Evolutionary conservation across 1,284 basidiomycete species (phyloP).

Genomic region (Apiotrichum veenhuisii): DNA sequence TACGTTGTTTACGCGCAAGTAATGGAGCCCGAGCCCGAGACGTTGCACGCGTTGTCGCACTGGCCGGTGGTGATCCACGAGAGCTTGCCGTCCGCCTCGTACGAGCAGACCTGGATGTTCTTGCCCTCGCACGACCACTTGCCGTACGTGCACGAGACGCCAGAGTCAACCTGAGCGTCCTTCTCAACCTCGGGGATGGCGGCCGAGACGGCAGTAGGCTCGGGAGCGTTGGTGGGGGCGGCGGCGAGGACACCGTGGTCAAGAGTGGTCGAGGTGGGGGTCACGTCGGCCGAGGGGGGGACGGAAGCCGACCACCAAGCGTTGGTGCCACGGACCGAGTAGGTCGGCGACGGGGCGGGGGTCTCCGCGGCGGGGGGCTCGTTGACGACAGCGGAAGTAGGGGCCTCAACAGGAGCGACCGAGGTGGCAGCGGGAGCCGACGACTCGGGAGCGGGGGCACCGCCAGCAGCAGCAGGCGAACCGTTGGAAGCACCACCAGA

Average conservation of each 20-base stretch:
- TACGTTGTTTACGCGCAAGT: not conserved
- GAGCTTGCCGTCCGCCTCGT: constrained; percentile 9
- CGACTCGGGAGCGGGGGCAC: too few species aligned
- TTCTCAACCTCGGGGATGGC: not conserved
- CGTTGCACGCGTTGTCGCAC: constrained; percentile 11
- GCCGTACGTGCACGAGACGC: constrained; percentile 30
- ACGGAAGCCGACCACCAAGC: constrained; percentile 1
- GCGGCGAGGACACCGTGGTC: not conserved
- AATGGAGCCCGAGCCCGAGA: constrained; percentile 4
- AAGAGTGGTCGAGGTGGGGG: not conserved
- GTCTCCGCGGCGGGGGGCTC: not conserved
- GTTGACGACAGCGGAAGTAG: not conserved
- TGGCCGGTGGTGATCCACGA: constrained; percentile 16
- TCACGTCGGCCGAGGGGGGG: not conserved
- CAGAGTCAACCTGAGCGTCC: constrained; percentile 12
- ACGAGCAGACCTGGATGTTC: constrained; percentile 30
- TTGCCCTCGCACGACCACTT: constrained; percentile 31
- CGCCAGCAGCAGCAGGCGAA: not conserved
- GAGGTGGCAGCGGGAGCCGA: not conserved
- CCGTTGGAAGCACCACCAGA: not conserved
- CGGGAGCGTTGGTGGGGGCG: not conserved
- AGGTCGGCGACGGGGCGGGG: not conserved
- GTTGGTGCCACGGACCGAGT: constrained; percentile 1
- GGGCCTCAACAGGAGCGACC: not conserved
- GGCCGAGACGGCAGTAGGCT: not conserved